These are phyloP conservation scores for Parasitella parasitica DNA, from an alignment of 371 early-diverging fungal species.

Conservation along the genomic window DNA sequence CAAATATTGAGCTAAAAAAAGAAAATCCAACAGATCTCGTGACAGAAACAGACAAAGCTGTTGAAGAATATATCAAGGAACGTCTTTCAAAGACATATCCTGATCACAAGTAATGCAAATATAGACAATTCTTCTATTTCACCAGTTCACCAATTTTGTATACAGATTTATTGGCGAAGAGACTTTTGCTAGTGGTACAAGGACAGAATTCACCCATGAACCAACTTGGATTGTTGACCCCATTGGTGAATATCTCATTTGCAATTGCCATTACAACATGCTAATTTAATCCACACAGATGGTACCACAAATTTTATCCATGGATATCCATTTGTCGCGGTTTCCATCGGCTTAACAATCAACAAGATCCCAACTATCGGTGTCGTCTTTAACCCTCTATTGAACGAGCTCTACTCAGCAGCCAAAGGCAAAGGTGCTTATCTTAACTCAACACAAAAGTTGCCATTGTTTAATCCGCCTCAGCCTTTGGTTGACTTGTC, in stretches of 20 bases:
- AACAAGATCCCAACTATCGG: conserved; percentile 78
- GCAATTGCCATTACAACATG: background rate
- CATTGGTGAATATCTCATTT: conserved; percentile 52
- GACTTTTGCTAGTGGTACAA: conserved; percentile 64
- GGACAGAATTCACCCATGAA: conserved; percentile 61
- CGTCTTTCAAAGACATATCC: conserved; percentile 62
- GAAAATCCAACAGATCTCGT: conserved; percentile 83
- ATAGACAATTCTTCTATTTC: too few relatives aligned
- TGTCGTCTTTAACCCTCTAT: conserved; percentile 89
- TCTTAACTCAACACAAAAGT: conserved; percentile 52
- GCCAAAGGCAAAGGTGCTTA: conserved; percentile 69
- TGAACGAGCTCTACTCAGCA: conserved; percentile 77
- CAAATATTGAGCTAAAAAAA: conserved; percentile 44
- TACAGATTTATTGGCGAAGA: conserved; percentile 86
- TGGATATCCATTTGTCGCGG: conserved; percentile 84
- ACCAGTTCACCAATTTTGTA: background rate
- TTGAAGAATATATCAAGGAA: conserved; percentile 70
- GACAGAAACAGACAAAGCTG: conserved; percentile 80
- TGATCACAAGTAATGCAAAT: conserved; percentile 55
- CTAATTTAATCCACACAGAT: conserved; percentile 43
- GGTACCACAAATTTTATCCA: conserved; percentile 92
- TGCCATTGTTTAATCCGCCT: conserved; percentile 61
- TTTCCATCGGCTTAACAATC: conserved; percentile 83
- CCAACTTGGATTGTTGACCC: conserved; percentile 95
- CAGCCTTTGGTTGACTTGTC: conserved; percentile 64